A percentile compares a stretch with the other conserved stretches of the same genome.
phyloP scores from a whole-genome alignment of 768 basidiomycete species.

The Russula sp. region DNA sequence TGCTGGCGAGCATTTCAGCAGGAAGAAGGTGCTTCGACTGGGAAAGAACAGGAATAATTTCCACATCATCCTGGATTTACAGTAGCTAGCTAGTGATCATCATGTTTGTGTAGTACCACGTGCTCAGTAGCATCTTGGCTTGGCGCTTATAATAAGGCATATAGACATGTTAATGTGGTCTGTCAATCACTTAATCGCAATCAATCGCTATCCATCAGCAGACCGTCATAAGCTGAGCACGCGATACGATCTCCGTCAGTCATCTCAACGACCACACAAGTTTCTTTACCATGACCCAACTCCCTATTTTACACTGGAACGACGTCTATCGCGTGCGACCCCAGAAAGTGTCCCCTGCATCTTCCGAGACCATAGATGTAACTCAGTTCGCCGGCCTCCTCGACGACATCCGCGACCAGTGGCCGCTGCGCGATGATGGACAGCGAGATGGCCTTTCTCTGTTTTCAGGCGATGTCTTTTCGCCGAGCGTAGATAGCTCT shows the following conservation, averaged over 20 bases:
- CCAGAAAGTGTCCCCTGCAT: slow-evolving; percentile 58
- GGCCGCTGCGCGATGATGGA: slow-evolving; percentile 50
- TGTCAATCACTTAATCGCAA: too few relatives aligned
- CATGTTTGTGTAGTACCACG: neutral
- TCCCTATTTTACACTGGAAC: slow-evolving; percentile 68
- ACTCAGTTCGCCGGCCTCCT: slow-evolving; percentile 80
- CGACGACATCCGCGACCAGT: slow-evolving; percentile 56
- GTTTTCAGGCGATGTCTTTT: slow-evolving; percentile 89
- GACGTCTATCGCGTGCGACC: slow-evolving; percentile 80
- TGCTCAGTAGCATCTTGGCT: too few relatives aligned
- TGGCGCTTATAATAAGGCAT: too few relatives aligned
- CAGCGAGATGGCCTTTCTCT: slow-evolving; percentile 69
- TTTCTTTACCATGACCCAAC: neutral
- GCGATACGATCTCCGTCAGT: neutral
- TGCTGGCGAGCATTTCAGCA: slow-evolving; percentile 40
- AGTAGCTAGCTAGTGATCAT: too few relatives aligned
- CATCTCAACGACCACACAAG: neutral
- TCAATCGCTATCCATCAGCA: too few relatives aligned
- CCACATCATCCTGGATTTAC: slow-evolving; percentile 45
- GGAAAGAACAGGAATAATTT: slow-evolving; percentile 79
- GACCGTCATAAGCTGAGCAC: too few relatives aligned
- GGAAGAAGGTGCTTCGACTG: slow-evolving; percentile 57
- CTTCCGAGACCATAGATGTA: slow-evolving; percentile 72
- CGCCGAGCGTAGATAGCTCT: slow-evolving; percentile 81
- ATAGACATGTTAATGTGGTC: too few relatives aligned